These are phyloP conservation scores for Chalara sp. DNA, from an alignment of 2,329 filamentous ascomycete genomes.

Conservation along the genomic window DNA sequence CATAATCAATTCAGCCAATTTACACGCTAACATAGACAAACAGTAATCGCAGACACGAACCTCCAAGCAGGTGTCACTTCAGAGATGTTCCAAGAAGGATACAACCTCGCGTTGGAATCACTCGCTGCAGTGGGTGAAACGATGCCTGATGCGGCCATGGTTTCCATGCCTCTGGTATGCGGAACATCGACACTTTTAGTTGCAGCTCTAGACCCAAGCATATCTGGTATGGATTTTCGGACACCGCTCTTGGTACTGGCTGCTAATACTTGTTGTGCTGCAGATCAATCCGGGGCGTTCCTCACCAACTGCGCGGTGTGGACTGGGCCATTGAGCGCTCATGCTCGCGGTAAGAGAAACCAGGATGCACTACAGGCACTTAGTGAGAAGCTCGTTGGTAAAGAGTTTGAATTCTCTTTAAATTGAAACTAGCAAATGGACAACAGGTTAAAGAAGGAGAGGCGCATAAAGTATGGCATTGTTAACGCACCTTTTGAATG, in stretches of 20 bases:
- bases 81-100: not conserved
- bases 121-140: not conserved
- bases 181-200: not conserved
- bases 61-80: not conserved
- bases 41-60: not conserved
- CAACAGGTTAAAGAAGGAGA: no score
- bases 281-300: not conserved
- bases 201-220: conserved; percentile 1
- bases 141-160: not conserved
- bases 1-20: not conserved
- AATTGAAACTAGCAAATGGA: no score
- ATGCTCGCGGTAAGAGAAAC: not conserved
- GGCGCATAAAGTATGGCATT: no score
- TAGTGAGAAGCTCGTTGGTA: conserved; percentile 4
- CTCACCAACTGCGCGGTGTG: conserved; percentile 3
- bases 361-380: conserved; percentile 2
- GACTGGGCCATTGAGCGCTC: not conserved
- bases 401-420: not conserved
- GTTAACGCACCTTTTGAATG: no score
- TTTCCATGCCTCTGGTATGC: not conserved
- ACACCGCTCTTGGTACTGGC: not conserved
- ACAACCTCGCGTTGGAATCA: not conserved
- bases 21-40: not conserved
- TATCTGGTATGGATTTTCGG: conserved; percentile 12
- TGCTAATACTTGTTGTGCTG: not conserved